A percentile compares a stretch with the other conserved stretches of the same genome.
Conservation (phyloP, 2,329 filamentous ascomycete genomes). For the Decorospora gaudefroyi region DNA sequence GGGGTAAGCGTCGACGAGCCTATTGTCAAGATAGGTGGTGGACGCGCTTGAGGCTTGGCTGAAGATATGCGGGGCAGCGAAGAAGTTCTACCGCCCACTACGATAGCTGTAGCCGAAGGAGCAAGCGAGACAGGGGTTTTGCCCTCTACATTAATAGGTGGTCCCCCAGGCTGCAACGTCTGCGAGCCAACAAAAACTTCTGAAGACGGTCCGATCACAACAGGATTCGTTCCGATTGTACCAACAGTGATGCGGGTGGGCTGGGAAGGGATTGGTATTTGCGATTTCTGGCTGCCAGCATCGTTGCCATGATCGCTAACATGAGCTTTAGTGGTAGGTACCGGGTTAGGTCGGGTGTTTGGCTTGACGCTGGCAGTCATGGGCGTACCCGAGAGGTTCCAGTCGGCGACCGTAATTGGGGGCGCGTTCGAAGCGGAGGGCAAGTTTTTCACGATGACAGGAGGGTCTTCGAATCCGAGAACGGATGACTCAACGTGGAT, state of each 20-base stretch:
- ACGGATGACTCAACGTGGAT: constrained; percentile 39
- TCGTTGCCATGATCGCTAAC: constrained; percentile 6
- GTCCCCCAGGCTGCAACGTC: constrained; percentile 43
- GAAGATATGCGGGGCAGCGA: constrained; percentile 22
- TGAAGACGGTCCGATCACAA: constrained; percentile 42
- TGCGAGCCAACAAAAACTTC: constrained; percentile 42
- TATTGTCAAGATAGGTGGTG: constrained; percentile 49
- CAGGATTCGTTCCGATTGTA: constrained; percentile 32
- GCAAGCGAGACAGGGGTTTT: constrained; percentile 36
- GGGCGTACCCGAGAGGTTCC: constrained; percentile 14
- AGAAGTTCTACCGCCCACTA: constrained; percentile 37
- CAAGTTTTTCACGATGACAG: constrained; percentile 16
- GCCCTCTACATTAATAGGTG: constrained; percentile 45
- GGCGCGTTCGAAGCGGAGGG: constrained; percentile 7
- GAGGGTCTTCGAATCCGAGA: constrained; percentile 31
- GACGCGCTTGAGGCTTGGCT: constrained; percentile 11
- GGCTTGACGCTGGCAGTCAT: constrained; percentile 8
- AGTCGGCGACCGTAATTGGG: constrained; percentile 22
- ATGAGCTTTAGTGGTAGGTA: constrained; percentile 10
- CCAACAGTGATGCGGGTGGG: constrained; percentile 30
- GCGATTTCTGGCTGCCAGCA: constrained; percentile 5
- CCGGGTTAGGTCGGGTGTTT: constrained; percentile 3
- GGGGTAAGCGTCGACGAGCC: constrained; percentile 49
- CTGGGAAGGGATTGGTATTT: constrained; percentile 9
- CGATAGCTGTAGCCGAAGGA: constrained; percentile 35